Base-by-base conservation (phyloP, 257 asterid genomes). In the Solanum microdontum region DNA sequence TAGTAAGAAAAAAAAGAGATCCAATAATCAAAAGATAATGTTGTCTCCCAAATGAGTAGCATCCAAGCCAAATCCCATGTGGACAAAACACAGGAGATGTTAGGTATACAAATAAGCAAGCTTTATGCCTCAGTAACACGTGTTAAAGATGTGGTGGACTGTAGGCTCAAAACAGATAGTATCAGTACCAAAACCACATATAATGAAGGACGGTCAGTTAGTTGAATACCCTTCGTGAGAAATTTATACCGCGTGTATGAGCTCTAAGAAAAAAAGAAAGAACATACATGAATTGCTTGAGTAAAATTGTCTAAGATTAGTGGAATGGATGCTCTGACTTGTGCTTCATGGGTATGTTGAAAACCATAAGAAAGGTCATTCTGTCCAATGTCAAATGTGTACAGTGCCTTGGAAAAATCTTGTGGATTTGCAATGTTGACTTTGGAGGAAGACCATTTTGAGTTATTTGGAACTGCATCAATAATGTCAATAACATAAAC, bases 331-430 rank as follows among this genome's bases (percentile, higher is more conserved):
- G 88, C 90, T 28, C 62, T 34, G 26, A 87, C 89, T 87, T 87
- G 88, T 24, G 90, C 89, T 75, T 85, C 84, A 7, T 91, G 68
- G 30, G 60, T 72, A 79, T 90, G 70, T 84, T 87, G 86, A 75
- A 91, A 90, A 21, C 91, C 93, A 37, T 86, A 77, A 23, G 89
- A 90, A 3, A 90, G 77, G 30, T 93, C 95, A 17, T 93, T 93
- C 64, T 91, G 95, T 86, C 93, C 94, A 37, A 93, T 93, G 76
- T 93, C 94, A 19, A 93, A 86, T 84, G 82, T 90, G 87, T 93
- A 91, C 19, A 93, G 82, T 23, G 92, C 93, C 37, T 89, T 62
- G 2, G 73, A 14, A 87, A 91, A 91, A 9, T 89, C 91, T 60
- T 86, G 69, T 37, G 88, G 84, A 85, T 84, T 87, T 3, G 91